Evolutionary conservation across 1,139 yeast species (phyloP), one percentile per base, ranked within the genome.

Genomic region (Starmera stellimalicola): DNA sequence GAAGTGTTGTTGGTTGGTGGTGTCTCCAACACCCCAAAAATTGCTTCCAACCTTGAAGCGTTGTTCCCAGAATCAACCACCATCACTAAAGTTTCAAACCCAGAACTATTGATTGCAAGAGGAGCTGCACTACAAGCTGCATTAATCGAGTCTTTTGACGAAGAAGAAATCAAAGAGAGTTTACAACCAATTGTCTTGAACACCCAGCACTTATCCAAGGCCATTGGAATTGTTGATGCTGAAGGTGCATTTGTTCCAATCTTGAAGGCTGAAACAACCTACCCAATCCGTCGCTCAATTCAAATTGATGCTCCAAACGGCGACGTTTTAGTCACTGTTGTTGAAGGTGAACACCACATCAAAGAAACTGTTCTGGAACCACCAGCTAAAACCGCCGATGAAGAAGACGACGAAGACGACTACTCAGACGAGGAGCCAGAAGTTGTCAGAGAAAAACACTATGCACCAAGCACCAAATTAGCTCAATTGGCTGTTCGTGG

Each of bases 91-190:
- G 87, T 94, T 37, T 55, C 80, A 41, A 77, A 81, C 65, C 96
- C 99, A 41, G 76, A 84, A 51, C 98, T 93, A 65, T 70, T 87
- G 53, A 69, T 81, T 45, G 79, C 94, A 45, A 81, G 94, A 57
- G 99, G 99, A 63, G 94, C 95, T 42, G 96, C 98, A 40, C 72
- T 91, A 56, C 98, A 93, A 69, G 98, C 96, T 33, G 76, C 95
- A 28, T 67, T 93, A 57, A 70, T 88, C 45, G 83, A 84, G 51
- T 67, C 76, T 35, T 85, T 80, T 50, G 97, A 88, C 53, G 84
- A 72, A 39, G 93, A 82, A 35, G 97, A 88, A 63, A 71, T 91
- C 50, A 66, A 70, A 36, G 95, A 87, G 61, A 80, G 94, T 40
- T 68, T 80, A 49, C 82, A 83, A 59, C 93, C 96, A 31, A 73